These are phyloP conservation scores for Tolypocladium pustulatum DNA, from an alignment of 2,329 filamentous ascomycete species.

Conservation along the genomic window DNA sequence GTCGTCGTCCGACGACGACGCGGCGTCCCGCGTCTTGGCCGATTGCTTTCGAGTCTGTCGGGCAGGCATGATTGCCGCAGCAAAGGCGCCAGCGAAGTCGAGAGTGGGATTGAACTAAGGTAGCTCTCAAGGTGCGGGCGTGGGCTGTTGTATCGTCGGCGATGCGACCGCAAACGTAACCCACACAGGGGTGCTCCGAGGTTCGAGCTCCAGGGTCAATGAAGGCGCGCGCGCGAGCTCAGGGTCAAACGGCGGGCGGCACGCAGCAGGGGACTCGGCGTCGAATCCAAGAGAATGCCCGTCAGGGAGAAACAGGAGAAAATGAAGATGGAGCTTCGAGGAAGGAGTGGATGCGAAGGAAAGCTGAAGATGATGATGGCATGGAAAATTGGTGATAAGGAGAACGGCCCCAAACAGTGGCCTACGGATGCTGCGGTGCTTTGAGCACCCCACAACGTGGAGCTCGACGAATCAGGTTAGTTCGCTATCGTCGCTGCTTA, in stretches of 20 bases:
- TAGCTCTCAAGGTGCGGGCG: not conserved
- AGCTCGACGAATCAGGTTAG: not conserved
- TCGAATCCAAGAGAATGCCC: not conserved
- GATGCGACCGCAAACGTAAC: not conserved
- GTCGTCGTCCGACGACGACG: conserved; percentile 18
- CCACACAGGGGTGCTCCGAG: not conserved
- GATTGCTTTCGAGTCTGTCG: conserved; percentile 28
- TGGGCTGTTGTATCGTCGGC: not conserved
- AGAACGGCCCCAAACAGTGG: not conserved
- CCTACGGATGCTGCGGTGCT: not conserved
- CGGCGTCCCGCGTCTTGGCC: conserved; percentile 19
- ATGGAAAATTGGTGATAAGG: conserved; percentile 4
- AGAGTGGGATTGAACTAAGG: too few relatives aligned
- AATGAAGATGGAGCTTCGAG: not conserved
- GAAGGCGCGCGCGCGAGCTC: not conserved
- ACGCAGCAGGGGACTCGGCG: not conserved
- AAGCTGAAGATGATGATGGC: not conserved
- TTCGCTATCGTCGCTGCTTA: not conserved
- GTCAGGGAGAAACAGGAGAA: not conserved
- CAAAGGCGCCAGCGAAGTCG: not conserved
- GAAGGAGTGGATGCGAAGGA: conserved; percentile 17
- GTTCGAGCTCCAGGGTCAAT: not conserved
- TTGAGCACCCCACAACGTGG: not conserved
- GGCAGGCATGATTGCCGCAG: conserved; percentile 21
- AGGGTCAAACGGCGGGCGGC: not conserved